These are phyloP conservation scores for Schwanniomyces sp. DNA, from an alignment of 805 yeast genomes.

Conservation along the genomic window DNA sequence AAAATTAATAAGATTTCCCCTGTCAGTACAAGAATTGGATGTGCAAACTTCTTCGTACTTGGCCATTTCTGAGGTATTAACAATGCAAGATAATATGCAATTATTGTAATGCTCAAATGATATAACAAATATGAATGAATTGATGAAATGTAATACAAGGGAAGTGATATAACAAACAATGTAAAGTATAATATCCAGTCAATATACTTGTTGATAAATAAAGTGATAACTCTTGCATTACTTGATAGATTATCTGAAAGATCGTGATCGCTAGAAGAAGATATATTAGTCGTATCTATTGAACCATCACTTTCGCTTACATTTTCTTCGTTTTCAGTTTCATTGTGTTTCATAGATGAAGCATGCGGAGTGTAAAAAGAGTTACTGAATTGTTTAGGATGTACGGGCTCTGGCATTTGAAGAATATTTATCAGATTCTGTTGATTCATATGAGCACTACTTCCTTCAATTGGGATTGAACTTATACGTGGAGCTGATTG, in stretches of 20 bases:
- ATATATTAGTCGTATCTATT: background rate
- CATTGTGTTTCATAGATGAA: background rate
- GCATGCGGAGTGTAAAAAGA: slow-evolving; percentile 4
- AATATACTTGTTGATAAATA: slow-evolving; percentile 43
- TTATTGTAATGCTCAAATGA: slow-evolving; percentile 60
- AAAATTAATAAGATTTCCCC: slow-evolving; percentile 62
- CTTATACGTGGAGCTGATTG: background rate
- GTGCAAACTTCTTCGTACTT: slow-evolving; percentile 52
- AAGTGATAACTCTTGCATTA: slow-evolving; percentile 5
- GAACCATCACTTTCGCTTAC: background rate
- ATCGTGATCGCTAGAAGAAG: background rate
- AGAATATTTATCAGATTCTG: background rate
- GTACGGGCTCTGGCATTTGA: slow-evolving; percentile 14
- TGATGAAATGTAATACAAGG: slow-evolving; percentile 52
- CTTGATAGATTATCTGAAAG: background rate
- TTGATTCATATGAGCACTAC: background rate
- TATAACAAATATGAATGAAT: slow-evolving; percentile 58
- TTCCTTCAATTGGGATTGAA: slow-evolving; percentile 2
- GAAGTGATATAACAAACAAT: slow-evolving; percentile 55
- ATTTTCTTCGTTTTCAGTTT: background rate
- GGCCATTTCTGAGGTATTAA: slow-evolving; percentile 46
- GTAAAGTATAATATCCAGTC: slow-evolving; percentile 55
- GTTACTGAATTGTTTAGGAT: slow-evolving; percentile 11
- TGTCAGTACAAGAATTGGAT: slow-evolving; percentile 71
- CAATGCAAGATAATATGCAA: slow-evolving; percentile 53